Percentiles rank a stretch among this genome's conserved stretches.
Conservation (phyloP, 2,329 filamentous ascomycete genomes). For the Arthrobotrys sinensis region DNA sequence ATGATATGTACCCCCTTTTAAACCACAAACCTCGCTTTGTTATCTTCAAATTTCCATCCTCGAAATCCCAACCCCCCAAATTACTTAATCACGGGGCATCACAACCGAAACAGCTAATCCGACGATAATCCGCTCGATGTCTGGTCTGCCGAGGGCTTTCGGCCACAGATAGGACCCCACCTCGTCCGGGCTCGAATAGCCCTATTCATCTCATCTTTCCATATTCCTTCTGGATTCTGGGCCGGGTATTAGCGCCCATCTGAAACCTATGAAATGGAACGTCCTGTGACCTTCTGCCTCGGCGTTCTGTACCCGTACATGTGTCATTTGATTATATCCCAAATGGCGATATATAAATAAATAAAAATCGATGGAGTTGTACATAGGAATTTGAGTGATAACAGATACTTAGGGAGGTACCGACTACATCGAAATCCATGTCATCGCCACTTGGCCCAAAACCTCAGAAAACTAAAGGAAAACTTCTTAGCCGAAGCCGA, state of each 20-base stretch:
- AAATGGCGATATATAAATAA: slow-evolving; percentile 3
- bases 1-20: slow-evolving; percentile 31
- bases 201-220: slow-evolving; percentile 60
- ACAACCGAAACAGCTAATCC: slow-evolving; percentile 54
- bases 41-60: slow-evolving; percentile 47
- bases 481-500: slow-evolving; percentile 14
- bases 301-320: slow-evolving; percentile 14
- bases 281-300: slow-evolving; percentile 37
- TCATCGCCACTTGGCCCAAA: neutral
- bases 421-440: neutral
- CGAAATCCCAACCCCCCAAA: slow-evolving; percentile 39
- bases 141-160: slow-evolving; percentile 29
- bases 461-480: slow-evolving; percentile 7
- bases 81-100: slow-evolving; percentile 60
- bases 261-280: slow-evolving; percentile 31
- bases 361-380: neutral
- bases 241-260: slow-evolving; percentile 15
- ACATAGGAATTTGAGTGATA: neutral
- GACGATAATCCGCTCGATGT: slow-evolving; percentile 46
- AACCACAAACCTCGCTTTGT: slow-evolving; percentile 42
- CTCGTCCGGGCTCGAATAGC: slow-evolving; percentile 35
- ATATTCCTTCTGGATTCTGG: slow-evolving; percentile 6
- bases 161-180: slow-evolving; percentile 31
- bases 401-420: neutral
- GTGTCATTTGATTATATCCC: slow-evolving; percentile 22